Evolutionary conservation across 2,329 filamentous ascomycete species (phyloP).

Genomic region (Pseudocercospora macadamiae): DNA sequence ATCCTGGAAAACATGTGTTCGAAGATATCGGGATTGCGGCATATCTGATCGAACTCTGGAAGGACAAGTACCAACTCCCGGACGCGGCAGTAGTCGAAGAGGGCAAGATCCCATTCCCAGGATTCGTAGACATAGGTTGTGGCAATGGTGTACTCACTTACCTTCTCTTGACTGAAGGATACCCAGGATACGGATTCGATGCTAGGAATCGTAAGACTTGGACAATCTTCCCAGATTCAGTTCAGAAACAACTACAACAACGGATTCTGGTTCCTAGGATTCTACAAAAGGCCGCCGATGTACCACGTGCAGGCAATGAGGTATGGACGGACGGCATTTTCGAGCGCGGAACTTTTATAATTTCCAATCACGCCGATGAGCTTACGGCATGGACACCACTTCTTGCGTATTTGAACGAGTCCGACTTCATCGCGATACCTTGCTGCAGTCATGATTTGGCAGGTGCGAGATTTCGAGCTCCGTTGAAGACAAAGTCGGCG

Average conservation of each 20-base stretch:
- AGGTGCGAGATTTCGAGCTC: conserved; percentile 72
- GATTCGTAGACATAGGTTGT: conserved; percentile 95
- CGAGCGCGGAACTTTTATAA: conserved; percentile 74
- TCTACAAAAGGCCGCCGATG: conserved; percentile 28
- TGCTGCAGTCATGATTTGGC: conserved; percentile 90
- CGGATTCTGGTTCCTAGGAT: conserved; percentile 62
- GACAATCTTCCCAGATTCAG: conserved; percentile 64
- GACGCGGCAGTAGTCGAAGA: neutral
- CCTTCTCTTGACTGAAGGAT: conserved; percentile 79
- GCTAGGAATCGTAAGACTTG: conserved; percentile 85
- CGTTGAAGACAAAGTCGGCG: conserved; percentile 23
- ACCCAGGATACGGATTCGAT: conserved; percentile 86
- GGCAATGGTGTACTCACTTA: conserved; percentile 91
- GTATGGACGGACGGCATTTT: conserved; percentile 65
- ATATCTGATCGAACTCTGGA: conserved; percentile 91
- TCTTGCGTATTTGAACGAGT: conserved; percentile 72
- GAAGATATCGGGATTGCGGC: conserved; percentile 90
- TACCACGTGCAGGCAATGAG: conserved; percentile 1
- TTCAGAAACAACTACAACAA: conserved; percentile 58
- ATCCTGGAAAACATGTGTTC: conserved; percentile 90
- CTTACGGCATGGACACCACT: conserved; percentile 95
- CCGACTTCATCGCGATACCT: conserved; percentile 88
- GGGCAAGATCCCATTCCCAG: conserved; percentile 64
- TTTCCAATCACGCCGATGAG: conserved; percentile 97
- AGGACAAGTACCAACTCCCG: conserved; percentile 68